Evolutionary conservation across 495 filamentous ascomycete species (phyloP), one percentile per base, ranked within the genome.

Genomic region (Penicillium paxilli): DNA sequence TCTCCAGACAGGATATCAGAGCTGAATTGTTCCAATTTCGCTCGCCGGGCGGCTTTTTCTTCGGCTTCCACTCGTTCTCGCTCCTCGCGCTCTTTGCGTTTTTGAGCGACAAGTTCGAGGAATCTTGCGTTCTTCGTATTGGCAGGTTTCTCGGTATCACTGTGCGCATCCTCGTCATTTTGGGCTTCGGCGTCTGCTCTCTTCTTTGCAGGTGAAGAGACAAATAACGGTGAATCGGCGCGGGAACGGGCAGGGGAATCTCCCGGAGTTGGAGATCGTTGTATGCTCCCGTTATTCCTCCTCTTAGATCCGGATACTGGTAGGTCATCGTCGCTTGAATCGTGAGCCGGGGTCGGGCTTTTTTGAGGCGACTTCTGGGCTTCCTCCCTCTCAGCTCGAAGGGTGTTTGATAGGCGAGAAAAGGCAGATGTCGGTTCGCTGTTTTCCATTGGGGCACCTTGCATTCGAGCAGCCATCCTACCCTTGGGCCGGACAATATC

Each of bases 401-500:
- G 41, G 3, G 47, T 57, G 44, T 70, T 73, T 25, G 66, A 67
- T 12, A 73, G 52, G 9, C 69, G 68, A 14, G 70, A 66, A 54
- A 70, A 70, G 0, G 73, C 78, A 50, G 67, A 74, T 38, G 57
- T 66, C 55, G 51, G 44, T n/a, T 55, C 23, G 20, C 52, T 19
- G 1, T 28, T 25, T 17, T 44, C 21, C 33, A 32, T 17, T 16
- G 28, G 50, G 35, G 59, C 45, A 11, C 54, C 73, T 59, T 83
- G 82, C 80, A 92, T 85, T 21, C 86, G 77, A 14, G 85, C 78
- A 49, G 90, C 90, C 58, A 94, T 77, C 22, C 85, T 82, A 3
- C 90, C 90, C 46, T 81, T 80, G 4, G 89, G 89, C 20, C 79
- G 76, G 19, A 86, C 55, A 51, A 83, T 76, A 17, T 77, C 71